These are phyloP conservation scores for Botrytis aclada DNA, from an alignment of 2,329 filamentous ascomycete species.

Conservation along the genomic window DNA sequence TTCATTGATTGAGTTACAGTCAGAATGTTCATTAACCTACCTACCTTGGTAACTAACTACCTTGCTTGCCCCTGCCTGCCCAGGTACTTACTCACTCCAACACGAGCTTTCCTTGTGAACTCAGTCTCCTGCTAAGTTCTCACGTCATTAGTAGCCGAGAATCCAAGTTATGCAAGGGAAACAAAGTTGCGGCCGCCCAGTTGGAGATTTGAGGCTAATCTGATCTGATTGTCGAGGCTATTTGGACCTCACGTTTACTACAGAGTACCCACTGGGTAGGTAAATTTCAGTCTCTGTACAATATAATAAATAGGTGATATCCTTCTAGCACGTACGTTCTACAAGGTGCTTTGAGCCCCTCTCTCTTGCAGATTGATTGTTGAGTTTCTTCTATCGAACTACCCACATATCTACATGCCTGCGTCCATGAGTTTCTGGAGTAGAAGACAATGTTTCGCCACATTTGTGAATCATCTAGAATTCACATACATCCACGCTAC, in stretches of 20 bases:
- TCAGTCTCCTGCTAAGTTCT: neutral
- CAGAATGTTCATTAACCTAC: neutral
- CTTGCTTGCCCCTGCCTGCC: neutral
- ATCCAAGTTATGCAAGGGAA: neutral
- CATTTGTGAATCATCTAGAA: no score
- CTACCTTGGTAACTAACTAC: neutral
- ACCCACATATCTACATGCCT: neutral
- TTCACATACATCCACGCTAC: no score
- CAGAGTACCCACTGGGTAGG: neutral
- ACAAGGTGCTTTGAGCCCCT: neutral
- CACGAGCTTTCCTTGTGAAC: neutral
- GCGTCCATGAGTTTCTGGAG: no score
- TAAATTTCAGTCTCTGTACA: neutral
- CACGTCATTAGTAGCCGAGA: neutral
- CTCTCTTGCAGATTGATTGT: no score
- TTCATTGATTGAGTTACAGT: neutral
- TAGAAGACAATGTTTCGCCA: neutral
- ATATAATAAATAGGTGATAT: neutral
- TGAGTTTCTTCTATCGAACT: neutral
- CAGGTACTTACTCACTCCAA: neutral
- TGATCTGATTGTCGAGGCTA: neutral
- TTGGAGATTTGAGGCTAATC: neutral
- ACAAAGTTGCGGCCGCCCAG: neutral
- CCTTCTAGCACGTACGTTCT: neutral
- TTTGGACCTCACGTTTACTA: neutral